Evolutionary conservation across 2,329 filamentous ascomycete species (phyloP), one percentile per base, ranked within the genome.

Genomic region (Dryadomyces quercivorus): DNA sequence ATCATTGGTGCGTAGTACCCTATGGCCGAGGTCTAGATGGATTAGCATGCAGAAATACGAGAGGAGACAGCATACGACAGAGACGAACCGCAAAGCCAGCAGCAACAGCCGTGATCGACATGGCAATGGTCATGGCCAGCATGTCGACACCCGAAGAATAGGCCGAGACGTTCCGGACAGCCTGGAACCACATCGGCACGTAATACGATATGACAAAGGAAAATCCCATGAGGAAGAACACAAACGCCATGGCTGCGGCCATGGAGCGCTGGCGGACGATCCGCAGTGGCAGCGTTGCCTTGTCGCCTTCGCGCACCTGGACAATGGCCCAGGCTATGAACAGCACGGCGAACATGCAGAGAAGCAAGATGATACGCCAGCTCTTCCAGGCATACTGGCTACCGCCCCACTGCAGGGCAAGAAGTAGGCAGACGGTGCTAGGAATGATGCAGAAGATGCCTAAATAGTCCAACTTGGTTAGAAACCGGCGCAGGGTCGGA

Each of bases 331-430:
- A 73, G 18, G 55, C 47, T 15, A 59, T 20, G 50, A 69, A 63
- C 15, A 68, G 61, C 2, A 71, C 62, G 48, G 55, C 63, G 26
- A 69, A 68, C 16, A 70, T 50, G 43, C 64, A 62, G n/a, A 72
- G 64, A 13, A 72, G 63, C 20, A 65, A 59, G 49, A 73, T 67
- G 54, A 72, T 65, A 40, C 68, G 64, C 56, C 65, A 68, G 55
- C 58, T 64, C 51, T 58, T 60, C 70, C 71, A 74, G 1, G 62
- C 58, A 53, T 72, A 70, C n/a, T 61, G 63, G 16, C 63, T 67
- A 38, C 70, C 71, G 54, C 69, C 71, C 72, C 73, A 76, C 58
- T 76, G 71, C 18, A 78, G 64, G 3, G 74, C 74, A 8, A 78
- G 64, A 3, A 77, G 62, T 12, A 76, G 67, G 55, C 69, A 74